These are phyloP conservation scores for Nakaseomyces delphensis DNA, from an alignment of 1,139 yeast genomes.

Conservation along the genomic window DNA sequence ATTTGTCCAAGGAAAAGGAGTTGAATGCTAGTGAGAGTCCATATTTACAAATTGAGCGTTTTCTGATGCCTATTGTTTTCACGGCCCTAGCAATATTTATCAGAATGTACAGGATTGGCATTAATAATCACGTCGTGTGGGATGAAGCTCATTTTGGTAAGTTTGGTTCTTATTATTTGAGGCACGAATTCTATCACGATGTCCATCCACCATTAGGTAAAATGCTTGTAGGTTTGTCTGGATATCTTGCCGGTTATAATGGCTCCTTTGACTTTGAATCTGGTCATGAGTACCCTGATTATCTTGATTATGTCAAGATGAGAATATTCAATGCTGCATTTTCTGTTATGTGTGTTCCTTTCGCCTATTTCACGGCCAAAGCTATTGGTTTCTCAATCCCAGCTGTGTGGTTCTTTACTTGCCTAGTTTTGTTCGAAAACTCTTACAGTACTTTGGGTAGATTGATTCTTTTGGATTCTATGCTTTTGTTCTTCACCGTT, in stretches of 20 bases:
- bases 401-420: slow-evolving; percentile 80
- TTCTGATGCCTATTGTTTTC: slow-evolving; percentile 48
- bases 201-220: slow-evolving; percentile 98
- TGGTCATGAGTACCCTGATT: slow-evolving; percentile 78
- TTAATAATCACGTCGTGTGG: slow-evolving; percentile 74
- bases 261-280: slow-evolving; percentile 95
- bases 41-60: slow-evolving; percentile 35
- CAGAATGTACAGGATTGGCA: slow-evolving; percentile 68
- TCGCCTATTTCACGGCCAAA: slow-evolving; percentile 87
- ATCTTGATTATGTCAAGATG: slow-evolving; percentile 83
- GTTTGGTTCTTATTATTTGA: slow-evolving; percentile 85
- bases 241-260: slow-evolving; percentile 87
- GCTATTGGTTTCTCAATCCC: slow-evolving; percentile 72
- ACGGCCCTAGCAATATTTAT: slow-evolving; percentile 62
- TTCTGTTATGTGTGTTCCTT: slow-evolving; percentile 82
- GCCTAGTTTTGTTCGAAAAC: slow-evolving; percentile 80
- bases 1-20: slow-evolving; percentile 5
- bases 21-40: slow-evolving; percentile 14
- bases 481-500: slow-evolving; percentile 86
- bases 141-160: slow-evolving; percentile 97
- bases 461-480: slow-evolving; percentile 90
- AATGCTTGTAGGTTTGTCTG: slow-evolving; percentile 92
- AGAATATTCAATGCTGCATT: slow-evolving; percentile 87
- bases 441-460: slow-evolving; percentile 85
- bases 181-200: slow-evolving; percentile 93